phyloP scores from a whole-genome alignment of 176 grass and related monocot genomes.

The Avena atlantica region DNA sequence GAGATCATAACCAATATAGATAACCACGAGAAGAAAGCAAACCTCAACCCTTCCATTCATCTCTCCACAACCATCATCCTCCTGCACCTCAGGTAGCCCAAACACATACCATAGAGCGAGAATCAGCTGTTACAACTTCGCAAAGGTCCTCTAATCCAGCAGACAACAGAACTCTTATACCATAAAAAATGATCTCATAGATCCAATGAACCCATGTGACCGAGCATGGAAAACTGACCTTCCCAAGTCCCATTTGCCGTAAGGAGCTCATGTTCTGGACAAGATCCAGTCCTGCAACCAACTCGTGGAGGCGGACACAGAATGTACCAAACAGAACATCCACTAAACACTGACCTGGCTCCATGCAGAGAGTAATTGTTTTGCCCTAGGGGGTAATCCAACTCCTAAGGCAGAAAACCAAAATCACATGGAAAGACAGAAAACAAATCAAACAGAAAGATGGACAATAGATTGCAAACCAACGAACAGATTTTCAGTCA shows the following conservation, averaged over 20 bases:
- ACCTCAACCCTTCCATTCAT: constrained; percentile 18
- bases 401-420: neutral
- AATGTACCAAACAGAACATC: neutral
- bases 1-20: neutral
- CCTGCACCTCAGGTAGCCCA: neutral
- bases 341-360: neutral
- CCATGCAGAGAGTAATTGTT: neutral
- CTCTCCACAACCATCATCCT: neutral
- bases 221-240: neutral
- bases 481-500: neutral
- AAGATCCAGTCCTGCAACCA: constrained; percentile 1
- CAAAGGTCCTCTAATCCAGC: neutral
- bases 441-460: neutral
- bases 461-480: neutral
- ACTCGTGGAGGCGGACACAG: neutral
- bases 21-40: neutral
- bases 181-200: no score
- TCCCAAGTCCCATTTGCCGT: neutral
- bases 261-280: neutral
- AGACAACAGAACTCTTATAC: neutral
- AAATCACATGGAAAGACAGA: neutral
- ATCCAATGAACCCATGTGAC: neutral
- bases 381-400: neutral
- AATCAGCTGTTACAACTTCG: neutral
- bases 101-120: neutral